Percentiles rank a stretch among this genome's conserved stretches.
Conservation (phyloP, 257 asterid genomes). For the Nicotiana obtusifolia region DNA sequence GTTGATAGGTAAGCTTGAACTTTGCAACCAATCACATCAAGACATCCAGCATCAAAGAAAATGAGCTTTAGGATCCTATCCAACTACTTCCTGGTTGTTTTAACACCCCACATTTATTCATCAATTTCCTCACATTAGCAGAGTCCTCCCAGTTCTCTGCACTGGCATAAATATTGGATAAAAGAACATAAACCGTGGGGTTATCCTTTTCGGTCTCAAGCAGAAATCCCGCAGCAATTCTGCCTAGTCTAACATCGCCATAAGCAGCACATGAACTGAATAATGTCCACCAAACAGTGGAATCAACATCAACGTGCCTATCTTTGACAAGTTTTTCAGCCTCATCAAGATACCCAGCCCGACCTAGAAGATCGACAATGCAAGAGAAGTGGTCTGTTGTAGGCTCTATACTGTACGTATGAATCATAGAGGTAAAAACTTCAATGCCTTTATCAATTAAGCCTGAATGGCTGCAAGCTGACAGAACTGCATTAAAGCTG, state of each 20-base stretch:
- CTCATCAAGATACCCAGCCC: constrained; percentile 67
- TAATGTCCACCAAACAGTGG: constrained; percentile 72
- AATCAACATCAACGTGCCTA: constrained; percentile 35
- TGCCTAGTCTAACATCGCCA: constrained; percentile 58
- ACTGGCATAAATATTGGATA: constrained; percentile 71
- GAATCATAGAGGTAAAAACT: constrained; percentile 55
- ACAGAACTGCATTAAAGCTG: constrained; percentile 72
- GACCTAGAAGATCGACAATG: constrained; percentile 64
- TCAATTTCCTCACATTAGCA: constrained; percentile 56
- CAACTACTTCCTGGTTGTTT: constrained; percentile 75
- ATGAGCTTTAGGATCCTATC: constrained; percentile 1
- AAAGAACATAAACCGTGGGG: constrained; percentile 53
- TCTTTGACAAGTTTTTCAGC: constrained; percentile 47
- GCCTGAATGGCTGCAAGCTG: constrained; percentile 90
- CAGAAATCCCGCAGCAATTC: constrained; percentile 46
- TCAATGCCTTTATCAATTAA: constrained; percentile 51
- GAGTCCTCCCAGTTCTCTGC: constrained; percentile 83
- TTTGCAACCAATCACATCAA: not conserved
- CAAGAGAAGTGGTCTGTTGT: constrained; percentile 62
- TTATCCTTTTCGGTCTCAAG: constrained; percentile 51
- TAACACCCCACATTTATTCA: constrained; percentile 44
- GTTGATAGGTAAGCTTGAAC: not conserved
- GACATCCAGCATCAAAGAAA: not conserved
- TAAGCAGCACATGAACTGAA: constrained; percentile 64
- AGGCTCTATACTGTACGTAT: constrained; percentile 39